A percentile compares a stretch with the other conserved stretches of the same genome.
These are phyloP conservation scores for Hymenoscyphus linearis DNA, from an alignment of 2,329 filamentous ascomycete genomes.

Conservation along the genomic window DNA sequence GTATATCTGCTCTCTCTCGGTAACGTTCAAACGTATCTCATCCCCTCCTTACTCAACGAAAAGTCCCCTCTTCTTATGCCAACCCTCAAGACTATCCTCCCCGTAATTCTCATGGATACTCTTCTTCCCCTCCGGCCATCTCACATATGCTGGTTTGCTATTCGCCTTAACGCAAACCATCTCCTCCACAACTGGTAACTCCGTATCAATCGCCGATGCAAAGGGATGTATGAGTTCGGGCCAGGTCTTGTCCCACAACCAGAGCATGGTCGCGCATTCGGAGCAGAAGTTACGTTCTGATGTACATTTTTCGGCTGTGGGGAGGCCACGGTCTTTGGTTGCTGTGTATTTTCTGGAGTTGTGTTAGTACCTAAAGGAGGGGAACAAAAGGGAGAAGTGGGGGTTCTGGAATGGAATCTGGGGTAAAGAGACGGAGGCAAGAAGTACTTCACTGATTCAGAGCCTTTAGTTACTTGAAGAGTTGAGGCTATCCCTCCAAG, in stretches of 20 bases:
- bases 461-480: conserved; percentile 37
- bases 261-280: conserved; percentile 42
- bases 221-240: conserved; percentile 45
- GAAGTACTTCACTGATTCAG: conserved; percentile 39
- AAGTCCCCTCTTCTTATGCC: conserved; percentile 39
- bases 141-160: conserved; percentile 41
- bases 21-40: background rate
- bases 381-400: background rate
- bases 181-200: conserved; percentile 39
- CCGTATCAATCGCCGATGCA: conserved; percentile 43
- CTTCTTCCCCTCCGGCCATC: conserved; percentile 44
- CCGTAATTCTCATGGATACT: conserved; percentile 36
- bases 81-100: conserved; percentile 38
- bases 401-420: too few species aligned
- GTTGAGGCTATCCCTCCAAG: conserved; percentile 40
- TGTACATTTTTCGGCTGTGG: conserved; percentile 34
- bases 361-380: background rate
- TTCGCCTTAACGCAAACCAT: conserved; percentile 41
- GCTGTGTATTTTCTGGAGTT: conserved; percentile 39
- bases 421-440: too few species aligned
- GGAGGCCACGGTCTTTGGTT: conserved; percentile 39
- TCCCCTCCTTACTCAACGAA: conserved; percentile 14
- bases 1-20: too few species aligned
- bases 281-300: conserved; percentile 43
- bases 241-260: conserved; percentile 43